These are phyloP conservation scores for Aspergillus brasiliensis DNA, from an alignment of 2,329 filamentous ascomycete species.

Conservation along the genomic window DNA sequence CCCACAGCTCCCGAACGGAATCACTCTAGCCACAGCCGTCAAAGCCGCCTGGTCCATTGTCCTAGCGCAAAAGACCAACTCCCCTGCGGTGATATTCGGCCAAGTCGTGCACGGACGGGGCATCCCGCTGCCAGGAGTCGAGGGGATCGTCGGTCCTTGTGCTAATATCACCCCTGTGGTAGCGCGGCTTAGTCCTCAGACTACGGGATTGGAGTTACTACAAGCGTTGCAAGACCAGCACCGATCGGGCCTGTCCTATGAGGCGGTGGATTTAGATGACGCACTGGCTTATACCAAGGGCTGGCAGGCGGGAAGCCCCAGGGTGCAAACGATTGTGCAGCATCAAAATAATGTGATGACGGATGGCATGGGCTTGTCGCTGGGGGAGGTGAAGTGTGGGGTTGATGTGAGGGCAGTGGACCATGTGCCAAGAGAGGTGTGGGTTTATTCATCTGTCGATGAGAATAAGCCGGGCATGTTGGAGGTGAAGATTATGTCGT, in stretches of 20 bases:
- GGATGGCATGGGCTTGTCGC: not conserved
- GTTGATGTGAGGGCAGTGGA: not conserved
- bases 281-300: not conserved
- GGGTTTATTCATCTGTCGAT: not conserved
- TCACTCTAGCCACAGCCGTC: slow-evolving; percentile 45
- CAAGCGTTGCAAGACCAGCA: slow-evolving; percentile 54
- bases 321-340: not conserved
- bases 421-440: not conserved
- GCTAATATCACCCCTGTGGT: slow-evolving; percentile 26
- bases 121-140: slow-evolving; percentile 37
- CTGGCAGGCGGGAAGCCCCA: not conserved
- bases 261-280: slow-evolving; percentile 49
- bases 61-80: slow-evolving; percentile 53
- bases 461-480: not conserved
- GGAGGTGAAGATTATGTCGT: not conserved
- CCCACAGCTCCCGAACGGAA: not conserved
- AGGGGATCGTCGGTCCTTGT: slow-evolving; percentile 23
- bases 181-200: slow-evolving; percentile 4
- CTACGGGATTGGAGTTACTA: slow-evolving; percentile 48
- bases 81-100: slow-evolving; percentile 59
- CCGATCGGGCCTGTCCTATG: slow-evolving; percentile 49
- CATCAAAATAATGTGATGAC: not conserved
- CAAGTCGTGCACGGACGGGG: slow-evolving; percentile 56
- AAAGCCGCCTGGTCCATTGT: slow-evolving; percentile 62
- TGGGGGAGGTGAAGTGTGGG: not conserved